Conservation (phyloP, 805 yeast genomes). For the Kodamaea fukazawae region DNA sequence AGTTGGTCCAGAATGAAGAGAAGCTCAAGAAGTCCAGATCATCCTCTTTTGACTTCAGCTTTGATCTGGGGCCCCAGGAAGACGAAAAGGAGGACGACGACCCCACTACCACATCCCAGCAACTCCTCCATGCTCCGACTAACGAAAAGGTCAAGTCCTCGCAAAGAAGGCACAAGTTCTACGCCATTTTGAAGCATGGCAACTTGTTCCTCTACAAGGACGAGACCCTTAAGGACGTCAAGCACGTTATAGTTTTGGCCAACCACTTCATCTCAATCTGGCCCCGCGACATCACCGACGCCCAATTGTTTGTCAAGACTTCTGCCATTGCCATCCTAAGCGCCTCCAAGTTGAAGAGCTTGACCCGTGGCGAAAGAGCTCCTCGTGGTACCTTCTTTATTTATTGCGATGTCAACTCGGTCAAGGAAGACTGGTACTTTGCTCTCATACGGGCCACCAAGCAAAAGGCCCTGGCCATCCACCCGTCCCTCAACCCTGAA, state of each 20-base stretch:
- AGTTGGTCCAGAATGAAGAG: conserved; percentile 44
- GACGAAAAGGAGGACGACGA: conserved; percentile 5
- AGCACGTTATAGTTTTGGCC: conserved; percentile 75
- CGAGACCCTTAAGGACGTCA: conserved; percentile 59
- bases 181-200: conserved; percentile 78
- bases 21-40: conserved; percentile 9
- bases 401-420: conserved; percentile 72
- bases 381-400: conserved; percentile 52
- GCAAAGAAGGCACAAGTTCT: conserved; percentile 57
- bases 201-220: conserved; percentile 82
- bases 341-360: conserved; percentile 10
- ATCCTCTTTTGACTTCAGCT: conserved; percentile 10
- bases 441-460: conserved; percentile 70
- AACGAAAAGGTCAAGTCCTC: conserved; percentile 17
- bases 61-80: conserved; percentile 3
- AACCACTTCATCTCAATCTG: conserved; percentile 73
- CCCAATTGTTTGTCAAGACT: conserved; percentile 74
- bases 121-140: neutral
- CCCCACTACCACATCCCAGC: conserved; percentile 1
- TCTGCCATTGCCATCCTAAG: conserved; percentile 74
- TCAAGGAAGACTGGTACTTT: conserved; percentile 93
- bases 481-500: conserved; percentile 41
- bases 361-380: conserved; percentile 9
- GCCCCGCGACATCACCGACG: conserved; percentile 78
- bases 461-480: conserved; percentile 13